Percentiles rank a stretch among this genome's conserved stretches.
These are phyloP conservation scores for Fraxinus cuspidata DNA, from an alignment of 257 asterid species.

Conservation along the genomic window DNA sequence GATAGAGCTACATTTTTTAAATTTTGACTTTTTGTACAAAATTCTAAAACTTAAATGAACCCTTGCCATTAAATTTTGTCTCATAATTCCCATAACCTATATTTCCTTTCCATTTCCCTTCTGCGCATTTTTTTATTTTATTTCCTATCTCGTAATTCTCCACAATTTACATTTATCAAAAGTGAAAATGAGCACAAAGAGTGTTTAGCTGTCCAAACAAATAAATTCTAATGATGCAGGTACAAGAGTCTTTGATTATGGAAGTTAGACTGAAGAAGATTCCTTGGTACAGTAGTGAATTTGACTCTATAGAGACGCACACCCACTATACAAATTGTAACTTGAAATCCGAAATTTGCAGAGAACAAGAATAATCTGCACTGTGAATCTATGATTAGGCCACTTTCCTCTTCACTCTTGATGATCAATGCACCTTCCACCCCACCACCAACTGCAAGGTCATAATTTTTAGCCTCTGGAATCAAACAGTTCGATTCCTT, in stretches of 20 bases:
- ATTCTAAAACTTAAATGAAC: no score
- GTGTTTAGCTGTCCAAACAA: not conserved
- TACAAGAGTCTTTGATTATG: no score
- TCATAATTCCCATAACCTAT: not conserved
- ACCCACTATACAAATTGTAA: not conserved
- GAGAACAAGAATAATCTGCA: not conserved
- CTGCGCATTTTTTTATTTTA: no score
- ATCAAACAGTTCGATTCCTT: not conserved
- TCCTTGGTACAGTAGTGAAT: no score
- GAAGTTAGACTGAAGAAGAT: no score
- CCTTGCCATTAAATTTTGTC: not conserved
- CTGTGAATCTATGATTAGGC: not conserved
- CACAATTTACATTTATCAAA: not conserved
- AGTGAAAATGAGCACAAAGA: not conserved
- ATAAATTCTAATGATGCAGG: no score
- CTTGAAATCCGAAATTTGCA: not conserved
- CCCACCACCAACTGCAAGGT: not conserved
- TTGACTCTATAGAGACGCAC: no score
- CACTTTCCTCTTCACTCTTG: not conserved
- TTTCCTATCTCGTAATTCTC: not conserved
- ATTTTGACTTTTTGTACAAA: not conserved
- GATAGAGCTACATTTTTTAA: not conserved
- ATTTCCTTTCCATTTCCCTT: not conserved
- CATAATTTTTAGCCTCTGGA: not conserved
- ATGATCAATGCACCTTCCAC: not conserved